Evolutionary conservation across 176 grass and related monocot species (phyloP), one percentile per base, ranked within the genome.

Genomic region (Ananas comosus): DNA sequence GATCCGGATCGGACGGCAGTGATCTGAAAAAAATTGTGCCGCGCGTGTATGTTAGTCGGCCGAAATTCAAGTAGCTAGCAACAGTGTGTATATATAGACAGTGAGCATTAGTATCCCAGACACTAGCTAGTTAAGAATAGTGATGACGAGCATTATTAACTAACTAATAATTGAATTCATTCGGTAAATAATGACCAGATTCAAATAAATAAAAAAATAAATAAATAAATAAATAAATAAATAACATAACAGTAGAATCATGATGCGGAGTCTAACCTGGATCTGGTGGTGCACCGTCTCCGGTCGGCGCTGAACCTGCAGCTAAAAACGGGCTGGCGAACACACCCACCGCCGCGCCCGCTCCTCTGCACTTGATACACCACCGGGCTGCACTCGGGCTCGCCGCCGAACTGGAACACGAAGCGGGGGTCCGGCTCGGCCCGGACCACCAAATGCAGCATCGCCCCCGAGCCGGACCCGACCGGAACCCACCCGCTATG

Each of bases 331-430:
- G 94, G 86, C 74, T 97, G 89, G 47, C 83, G 74, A 67, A 85
- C 77, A 48, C 84, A 83, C 8, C 83, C 83, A 42, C 79, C 65
- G 52, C 76, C 47, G 8, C 58, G 4, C 88, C 73, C 7, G 49
- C 49, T 66, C 22, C 83, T 77, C 50, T 72, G 89, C 49, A 97
- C 85, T 75, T 97, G 94, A 57, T 90, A 93, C 67, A 93, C 87
- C 14, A 99, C 84, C 3, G 94, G 94, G 48, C 89, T 91, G 78
- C 89, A 93, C 82, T 93, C 89, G 12, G 94, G 94, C 63, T 99
- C 89, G 47, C 87, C 87, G 9, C 82, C 89, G 63, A 99, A 99
- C 84, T 99, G 94, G 76, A 99, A 99, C 21, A 99, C 94, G 66
- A 90, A 99, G 27, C 94, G 69, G 28, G 89, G 94, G 75, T 99